Percentiles rank a stretch among this genome's conserved stretches.
Evolutionary conservation across 1,284 basidiomycete genomes (phyloP).

Genomic region (Coniferiporia sulphurascens): DNA sequence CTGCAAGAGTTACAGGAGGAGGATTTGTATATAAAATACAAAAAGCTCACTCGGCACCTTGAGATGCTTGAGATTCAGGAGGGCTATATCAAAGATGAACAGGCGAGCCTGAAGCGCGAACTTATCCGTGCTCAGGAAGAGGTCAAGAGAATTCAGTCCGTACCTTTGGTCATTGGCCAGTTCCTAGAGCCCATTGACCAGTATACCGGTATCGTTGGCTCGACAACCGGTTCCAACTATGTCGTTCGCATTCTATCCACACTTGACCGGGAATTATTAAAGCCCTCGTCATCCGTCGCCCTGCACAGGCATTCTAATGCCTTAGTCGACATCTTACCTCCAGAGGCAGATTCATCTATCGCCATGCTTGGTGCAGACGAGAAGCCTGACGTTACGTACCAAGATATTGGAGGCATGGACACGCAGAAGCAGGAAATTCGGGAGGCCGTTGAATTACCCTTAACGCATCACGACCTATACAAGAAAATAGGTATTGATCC

Average conservation of each 20-base stretch:
- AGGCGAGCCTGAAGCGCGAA: constrained; percentile 96
- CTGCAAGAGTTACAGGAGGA: constrained; percentile 86
- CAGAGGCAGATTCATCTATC: constrained; percentile 97
- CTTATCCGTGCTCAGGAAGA: constrained; percentile 98
- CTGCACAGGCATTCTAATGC: constrained; percentile 98
- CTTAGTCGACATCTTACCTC: constrained; percentile 96
- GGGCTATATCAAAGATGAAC: constrained; percentile 99
- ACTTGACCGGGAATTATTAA: constrained; percentile 94
- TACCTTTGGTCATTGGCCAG: constrained; percentile 99
- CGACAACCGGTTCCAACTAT: constrained; percentile 97
- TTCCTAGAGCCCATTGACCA: constrained; percentile 99
- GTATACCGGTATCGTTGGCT: constrained; percentile 95
- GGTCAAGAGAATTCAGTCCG: constrained; percentile 98
- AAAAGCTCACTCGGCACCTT: constrained; percentile 87
- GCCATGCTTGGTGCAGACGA: constrained; percentile 92
- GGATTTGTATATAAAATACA: constrained; percentile 93
- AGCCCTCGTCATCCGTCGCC: constrained; percentile 95
- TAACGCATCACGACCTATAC: constrained; percentile 97
- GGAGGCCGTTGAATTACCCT: constrained; percentile 97
- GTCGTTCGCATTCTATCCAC: constrained; percentile 98
- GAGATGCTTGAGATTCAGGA: constrained; percentile 95
- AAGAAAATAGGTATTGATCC: constrained; percentile 99
- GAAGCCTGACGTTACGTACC: constrained; percentile 87
- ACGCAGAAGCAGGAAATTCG: constrained; percentile 98
- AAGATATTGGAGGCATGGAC: constrained; percentile 96